These are phyloP conservation scores for Phytophthora hibernalis DNA, from an alignment of 352 stramenopile species.

Conservation along the genomic window DNA sequence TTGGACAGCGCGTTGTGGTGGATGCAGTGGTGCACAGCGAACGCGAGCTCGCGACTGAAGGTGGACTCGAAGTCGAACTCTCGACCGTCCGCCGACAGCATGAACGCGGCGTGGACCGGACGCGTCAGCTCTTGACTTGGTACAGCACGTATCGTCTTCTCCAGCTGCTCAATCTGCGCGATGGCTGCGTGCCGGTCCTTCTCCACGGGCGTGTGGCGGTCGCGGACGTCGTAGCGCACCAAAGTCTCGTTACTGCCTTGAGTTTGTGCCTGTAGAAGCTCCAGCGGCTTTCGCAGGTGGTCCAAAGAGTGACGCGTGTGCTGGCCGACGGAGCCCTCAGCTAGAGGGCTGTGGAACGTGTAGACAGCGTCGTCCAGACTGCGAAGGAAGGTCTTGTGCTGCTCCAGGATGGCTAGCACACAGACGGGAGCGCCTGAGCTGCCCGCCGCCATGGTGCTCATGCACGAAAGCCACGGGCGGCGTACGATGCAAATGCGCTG, in stretches of 20 bases:
- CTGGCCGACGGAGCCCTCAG: constrained; percentile 69
- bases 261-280: constrained; percentile 30
- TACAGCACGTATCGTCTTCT: constrained; percentile 38
- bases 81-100: constrained; percentile 75
- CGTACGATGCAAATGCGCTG: constrained; percentile 4
- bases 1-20: constrained; percentile 88
- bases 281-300: constrained; percentile 77
- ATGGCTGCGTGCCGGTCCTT: constrained; percentile 59
- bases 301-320: constrained; percentile 86
- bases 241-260: constrained; percentile 13
- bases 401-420: constrained; percentile 66
- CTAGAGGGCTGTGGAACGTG: constrained; percentile 66
- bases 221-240: constrained; percentile 77
- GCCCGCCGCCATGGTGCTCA: constrained; percentile 19
- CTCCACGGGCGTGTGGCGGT: constrained; percentile 74
- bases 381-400: constrained; percentile 66
- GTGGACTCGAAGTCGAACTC: constrained; percentile 80
- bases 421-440: constrained; percentile 42
- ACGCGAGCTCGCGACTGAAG: constrained; percentile 79
- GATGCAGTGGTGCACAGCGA: constrained; percentile 88
- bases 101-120: constrained; percentile 68
- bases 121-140: constrained; percentile 32
- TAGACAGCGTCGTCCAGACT: constrained; percentile 64
- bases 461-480: neutral
- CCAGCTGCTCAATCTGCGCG: constrained; percentile 61